phyloP scores from a whole-genome alignment of 257 asterid species.

The Solanum pimpinellifolium region DNA sequence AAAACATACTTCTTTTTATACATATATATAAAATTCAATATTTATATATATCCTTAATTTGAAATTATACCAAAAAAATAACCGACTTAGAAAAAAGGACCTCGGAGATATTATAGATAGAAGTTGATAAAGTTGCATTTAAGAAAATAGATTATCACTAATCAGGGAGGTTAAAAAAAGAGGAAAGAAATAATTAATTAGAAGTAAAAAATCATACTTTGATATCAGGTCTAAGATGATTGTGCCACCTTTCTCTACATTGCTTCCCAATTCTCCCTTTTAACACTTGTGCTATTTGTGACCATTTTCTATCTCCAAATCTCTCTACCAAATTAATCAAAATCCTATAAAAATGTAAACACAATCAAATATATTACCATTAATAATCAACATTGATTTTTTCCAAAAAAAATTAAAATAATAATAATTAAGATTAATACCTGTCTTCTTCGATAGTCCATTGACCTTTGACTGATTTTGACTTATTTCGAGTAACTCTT shows the following conservation, averaged over 20 bases:
- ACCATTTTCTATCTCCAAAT: constrained; percentile 49
- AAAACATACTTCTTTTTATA: too few species aligned
- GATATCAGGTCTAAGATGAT: constrained; percentile 66
- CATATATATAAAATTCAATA: too few species aligned
- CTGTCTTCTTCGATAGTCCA: constrained; percentile 70
- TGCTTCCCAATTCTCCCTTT: constrained; percentile 73
- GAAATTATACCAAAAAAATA: too few species aligned
- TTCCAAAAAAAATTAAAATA: neutral
- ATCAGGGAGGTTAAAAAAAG: neutral
- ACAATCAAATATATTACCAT: neutral
- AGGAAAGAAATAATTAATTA: neutral
- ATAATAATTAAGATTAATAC: constrained; percentile 7
- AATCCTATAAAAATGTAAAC: constrained; percentile 18
- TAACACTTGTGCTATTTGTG: constrained; percentile 38
- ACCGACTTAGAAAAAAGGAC: neutral
- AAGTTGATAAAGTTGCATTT: neutral
- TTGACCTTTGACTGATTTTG: constrained; percentile 34
- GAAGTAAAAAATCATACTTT: constrained; percentile 25
- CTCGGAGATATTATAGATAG: neutral
- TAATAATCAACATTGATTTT: neutral
- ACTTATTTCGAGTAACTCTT: neutral
- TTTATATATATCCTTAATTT: too few species aligned
- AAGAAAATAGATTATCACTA: neutral
- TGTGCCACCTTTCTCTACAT: constrained; percentile 79
- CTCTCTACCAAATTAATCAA: constrained; percentile 27